Conservation (phyloP, 768 basidiomycete genomes). For the Phallus indusiatus region DNA sequence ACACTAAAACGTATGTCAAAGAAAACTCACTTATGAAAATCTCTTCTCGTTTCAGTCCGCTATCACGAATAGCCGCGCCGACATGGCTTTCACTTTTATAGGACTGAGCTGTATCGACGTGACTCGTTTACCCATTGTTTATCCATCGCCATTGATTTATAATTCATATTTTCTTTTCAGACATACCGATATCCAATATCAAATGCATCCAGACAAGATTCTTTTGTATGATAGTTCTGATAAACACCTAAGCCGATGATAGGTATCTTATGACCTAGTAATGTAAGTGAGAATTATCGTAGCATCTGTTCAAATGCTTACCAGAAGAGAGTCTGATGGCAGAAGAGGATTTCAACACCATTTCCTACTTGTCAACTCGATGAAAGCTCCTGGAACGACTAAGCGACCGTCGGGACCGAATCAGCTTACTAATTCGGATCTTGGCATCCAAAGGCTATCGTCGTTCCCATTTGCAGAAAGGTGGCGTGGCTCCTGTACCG, state of each 20-base stretch:
- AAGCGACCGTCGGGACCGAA: too few species aligned
- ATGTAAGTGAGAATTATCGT: too few species aligned
- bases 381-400: too few species aligned
- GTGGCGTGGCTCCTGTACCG: too few species aligned
- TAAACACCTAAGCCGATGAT: conserved; percentile 10
- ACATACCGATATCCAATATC: conserved; percentile 9
- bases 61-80: conserved; percentile 27
- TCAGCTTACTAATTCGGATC: too few species aligned
- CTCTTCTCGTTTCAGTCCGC: conserved; percentile 25
- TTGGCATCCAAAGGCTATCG: too few species aligned
- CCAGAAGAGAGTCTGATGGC: conserved; percentile 28
- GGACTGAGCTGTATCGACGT: conserved; percentile 21
- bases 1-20: too few species aligned
- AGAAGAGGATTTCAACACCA: conserved; percentile 24
- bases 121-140: too few species aligned
- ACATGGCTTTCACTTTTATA: conserved; percentile 31
- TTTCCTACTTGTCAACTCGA: too few species aligned
- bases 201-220: conserved; percentile 2
- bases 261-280: conserved; percentile 11
- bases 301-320: conserved; percentile 13
- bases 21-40: conserved; percentile 32
- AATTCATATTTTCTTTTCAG: neutral
- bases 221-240: neutral
- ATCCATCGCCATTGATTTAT: too few species aligned
- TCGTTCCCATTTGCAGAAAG: too few species aligned